Evolutionary conservation across 1,139 yeast genomes (phyloP).

Genomic region (Hyphopichia buzzinii): DNA sequence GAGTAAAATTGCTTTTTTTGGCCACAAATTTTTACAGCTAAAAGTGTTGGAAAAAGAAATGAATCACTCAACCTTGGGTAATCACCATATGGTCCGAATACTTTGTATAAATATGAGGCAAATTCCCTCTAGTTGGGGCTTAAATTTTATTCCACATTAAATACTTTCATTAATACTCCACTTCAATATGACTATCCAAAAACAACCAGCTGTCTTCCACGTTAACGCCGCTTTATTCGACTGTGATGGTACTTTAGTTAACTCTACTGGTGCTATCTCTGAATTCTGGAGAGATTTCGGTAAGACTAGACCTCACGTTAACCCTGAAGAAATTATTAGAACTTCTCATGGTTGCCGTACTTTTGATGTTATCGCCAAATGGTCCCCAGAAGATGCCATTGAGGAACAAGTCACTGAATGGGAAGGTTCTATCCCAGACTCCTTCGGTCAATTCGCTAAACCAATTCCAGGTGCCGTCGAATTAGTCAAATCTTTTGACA

Average conservation of each 20-base stretch:
- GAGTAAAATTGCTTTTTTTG: constrained; percentile 1
- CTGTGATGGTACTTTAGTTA: constrained; percentile 82
- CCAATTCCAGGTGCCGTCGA: constrained; percentile 75
- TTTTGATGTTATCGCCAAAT: constrained; percentile 68
- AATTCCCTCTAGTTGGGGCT: no score
- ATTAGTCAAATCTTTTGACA: constrained; percentile 55
- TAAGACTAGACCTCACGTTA: constrained; percentile 64
- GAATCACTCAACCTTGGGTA: not conserved
- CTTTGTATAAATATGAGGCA: constrained; percentile 1
- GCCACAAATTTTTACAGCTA: constrained; percentile 1
- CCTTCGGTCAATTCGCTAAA: constrained; percentile 67
- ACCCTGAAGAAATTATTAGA: constrained; percentile 67
- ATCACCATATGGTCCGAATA: not conserved
- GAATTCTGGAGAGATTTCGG: constrained; percentile 79
- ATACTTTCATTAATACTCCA: not conserved
- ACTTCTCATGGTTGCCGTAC: constrained; percentile 85
- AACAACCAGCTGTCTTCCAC: constrained; percentile 47
- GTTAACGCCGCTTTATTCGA: constrained; percentile 64
- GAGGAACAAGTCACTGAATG: constrained; percentile 64
- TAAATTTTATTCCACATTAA: no score
- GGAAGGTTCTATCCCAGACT: constrained; percentile 71
- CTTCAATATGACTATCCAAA: constrained; percentile 24
- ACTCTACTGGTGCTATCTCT: constrained; percentile 79
- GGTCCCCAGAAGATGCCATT: constrained; percentile 73
- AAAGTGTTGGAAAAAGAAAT: not conserved